Base-by-base conservation (phyloP, 345 rosid genomes). In the Populus euphratica region DNA sequence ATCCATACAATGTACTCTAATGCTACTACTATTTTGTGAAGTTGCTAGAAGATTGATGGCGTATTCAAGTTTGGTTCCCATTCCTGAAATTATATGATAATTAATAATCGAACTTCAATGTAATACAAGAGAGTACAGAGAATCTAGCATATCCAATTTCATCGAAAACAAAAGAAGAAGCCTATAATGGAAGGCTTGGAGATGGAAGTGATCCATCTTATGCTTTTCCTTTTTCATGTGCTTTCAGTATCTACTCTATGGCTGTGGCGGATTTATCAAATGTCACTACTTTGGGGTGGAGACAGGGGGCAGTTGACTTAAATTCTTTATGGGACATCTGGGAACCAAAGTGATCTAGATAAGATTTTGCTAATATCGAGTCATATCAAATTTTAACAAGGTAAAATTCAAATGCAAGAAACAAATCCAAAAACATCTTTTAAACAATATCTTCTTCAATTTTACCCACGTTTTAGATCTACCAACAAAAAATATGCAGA, bases 51-150 rank as follows among this genome's bases (percentile, higher is more conserved):
- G 83, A 74, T 87, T 80, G 69, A 78, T 67, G 25, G 81, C 82
- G 54, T 78, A 76, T 47, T 86, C 88, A 82, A 88, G 83, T 81
- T 85, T 49, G 86, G 93, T 88, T 87, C 92, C 98, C 98, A 94
- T 94, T 70, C 91, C 98, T 86, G 93, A 87, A 87, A 85, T 61
- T 65, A 75, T 63, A 65, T 52, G n/a, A 70, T 33, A 69, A 67
- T 75, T 52, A 17, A 70, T 39, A 69, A 69, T 75, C 69, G n/a
- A 38, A 54, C 72, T 85, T 69, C 68, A 38, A 21, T 27, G 14
- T 12, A 62, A 18, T 23, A 7, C 11, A 50, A 14, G 13, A 36
- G 17, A 23, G 2, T n/a, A 41, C 41, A 41, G 43, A 59, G 31
- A n/a, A 39, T 68, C 41, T 9, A 38, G 68, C 35, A 73, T 10